A percentile compares a stretch with the other conserved stretches of the same genome.
Evolutionary conservation across 1,139 yeast species (phyloP).

Genomic region (Saccharomyces hybrid): DNA sequence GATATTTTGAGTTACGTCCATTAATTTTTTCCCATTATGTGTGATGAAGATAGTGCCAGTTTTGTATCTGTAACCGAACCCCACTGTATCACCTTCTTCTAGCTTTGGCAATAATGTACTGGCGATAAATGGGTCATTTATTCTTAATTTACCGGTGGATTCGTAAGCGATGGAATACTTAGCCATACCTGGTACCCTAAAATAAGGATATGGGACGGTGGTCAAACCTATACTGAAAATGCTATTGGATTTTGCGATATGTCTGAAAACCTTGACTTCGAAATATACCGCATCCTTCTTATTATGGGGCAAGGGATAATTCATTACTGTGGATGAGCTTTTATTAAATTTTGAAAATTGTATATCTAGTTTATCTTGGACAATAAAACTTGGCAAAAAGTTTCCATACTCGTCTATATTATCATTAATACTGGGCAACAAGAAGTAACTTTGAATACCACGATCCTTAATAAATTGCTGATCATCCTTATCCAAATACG

Average conservation of each 20-base stretch:
- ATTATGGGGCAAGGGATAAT: constrained; percentile 58
- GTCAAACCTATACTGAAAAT: constrained; percentile 67
- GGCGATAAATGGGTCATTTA: constrained; percentile 74
- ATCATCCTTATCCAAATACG: constrained; percentile 35
- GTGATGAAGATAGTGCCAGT: constrained; percentile 84
- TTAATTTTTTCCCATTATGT: constrained; percentile 78
- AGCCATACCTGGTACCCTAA: constrained; percentile 78
- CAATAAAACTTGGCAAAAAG: constrained; percentile 36
- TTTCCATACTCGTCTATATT: constrained; percentile 32
- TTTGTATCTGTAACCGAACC: constrained; percentile 78
- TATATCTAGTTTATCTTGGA: constrained; percentile 61
- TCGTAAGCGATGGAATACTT: constrained; percentile 83
- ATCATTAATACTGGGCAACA: constrained; percentile 36
- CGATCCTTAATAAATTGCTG: constrained; percentile 39
- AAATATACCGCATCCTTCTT: constrained; percentile 61
- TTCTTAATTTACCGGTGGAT: constrained; percentile 74
- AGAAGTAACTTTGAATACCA: constrained; percentile 43
- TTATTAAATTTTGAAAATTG: constrained; percentile 37
- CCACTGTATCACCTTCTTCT: constrained; percentile 82
- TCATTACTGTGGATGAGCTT: constrained; percentile 45
- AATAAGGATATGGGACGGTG: constrained; percentile 85
- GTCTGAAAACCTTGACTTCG: constrained; percentile 59
- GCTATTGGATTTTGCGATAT: constrained; percentile 33
- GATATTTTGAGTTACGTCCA: constrained; percentile 77
- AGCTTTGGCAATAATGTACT: constrained; percentile 67